These are phyloP conservation scores for Backusella mclennaniae DNA, from an alignment of 192 early-diverging fungal genomes.

Conservation along the genomic window DNA sequence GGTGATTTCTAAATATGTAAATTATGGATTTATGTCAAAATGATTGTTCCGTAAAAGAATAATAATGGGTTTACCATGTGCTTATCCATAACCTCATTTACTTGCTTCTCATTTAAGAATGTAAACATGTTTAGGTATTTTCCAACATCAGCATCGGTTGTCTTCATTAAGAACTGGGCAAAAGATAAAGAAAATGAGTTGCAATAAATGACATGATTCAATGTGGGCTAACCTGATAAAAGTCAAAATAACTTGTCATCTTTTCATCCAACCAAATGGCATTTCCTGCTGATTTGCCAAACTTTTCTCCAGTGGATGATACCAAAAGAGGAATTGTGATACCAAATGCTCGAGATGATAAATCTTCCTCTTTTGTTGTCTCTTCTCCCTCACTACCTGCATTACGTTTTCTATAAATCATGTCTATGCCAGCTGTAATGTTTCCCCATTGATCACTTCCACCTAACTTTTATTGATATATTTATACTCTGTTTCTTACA, in stretches of 20 bases:
- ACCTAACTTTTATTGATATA: conserved; percentile 58
- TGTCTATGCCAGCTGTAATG: conserved; percentile 88
- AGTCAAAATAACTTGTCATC: conserved; percentile 80
- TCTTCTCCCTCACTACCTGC: conserved; percentile 10
- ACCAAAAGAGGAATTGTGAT: conserved; percentile 86
- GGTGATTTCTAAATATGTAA: conserved; percentile 46
- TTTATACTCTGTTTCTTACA: not conserved
- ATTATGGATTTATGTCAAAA: not conserved
- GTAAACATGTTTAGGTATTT: conserved; percentile 81
- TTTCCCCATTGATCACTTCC: conserved; percentile 99
- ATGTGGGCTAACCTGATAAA: conserved; percentile 77
- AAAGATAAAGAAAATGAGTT: not conserved
- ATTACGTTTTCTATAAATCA: conserved; percentile 57
- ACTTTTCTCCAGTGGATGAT: conserved; percentile 89
- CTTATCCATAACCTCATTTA: conserved; percentile 57
- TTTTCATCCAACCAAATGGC: conserved; percentile 89
- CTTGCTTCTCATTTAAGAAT: conserved; percentile 61
- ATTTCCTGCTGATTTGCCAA: conserved; percentile 97
- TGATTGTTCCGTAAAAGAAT: not conserved
- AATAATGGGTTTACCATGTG: conserved; percentile 54
- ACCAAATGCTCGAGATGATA: conserved; percentile 59
- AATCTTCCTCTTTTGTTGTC: conserved; percentile 25
- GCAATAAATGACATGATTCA: not conserved
- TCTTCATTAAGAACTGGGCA: conserved; percentile 79
- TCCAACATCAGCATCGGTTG: conserved; percentile 77